Conservation (phyloP, 176 grass and related monocot genomes). For the Eragrostis nindensis region DNA sequence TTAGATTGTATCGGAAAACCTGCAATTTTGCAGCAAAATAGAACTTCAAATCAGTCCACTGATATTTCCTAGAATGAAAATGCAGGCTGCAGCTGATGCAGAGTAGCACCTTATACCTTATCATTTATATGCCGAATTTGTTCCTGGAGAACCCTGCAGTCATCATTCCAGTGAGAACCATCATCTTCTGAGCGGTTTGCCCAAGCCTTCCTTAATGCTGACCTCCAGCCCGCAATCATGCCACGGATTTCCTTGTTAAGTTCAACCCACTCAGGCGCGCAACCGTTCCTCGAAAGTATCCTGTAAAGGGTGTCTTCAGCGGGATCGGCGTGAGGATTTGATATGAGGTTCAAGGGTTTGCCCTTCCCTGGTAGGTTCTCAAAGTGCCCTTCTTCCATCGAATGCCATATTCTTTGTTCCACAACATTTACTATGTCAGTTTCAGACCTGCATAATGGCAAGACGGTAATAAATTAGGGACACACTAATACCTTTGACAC, state of each 20-base stretch:
- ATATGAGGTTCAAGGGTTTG: slow-evolving; percentile 67
- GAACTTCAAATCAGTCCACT: slow-evolving; percentile 4
- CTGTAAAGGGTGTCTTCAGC: slow-evolving; percentile 88
- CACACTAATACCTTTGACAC: neutral
- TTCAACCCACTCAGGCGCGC: slow-evolving; percentile 81
- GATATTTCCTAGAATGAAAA: too few relatives aligned
- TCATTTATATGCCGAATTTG: slow-evolving; percentile 75
- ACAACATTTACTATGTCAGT: slow-evolving; percentile 88
- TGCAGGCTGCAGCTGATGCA: neutral
- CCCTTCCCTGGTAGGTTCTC: slow-evolving; percentile 93
- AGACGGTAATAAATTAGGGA: neutral
- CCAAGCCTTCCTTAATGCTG: slow-evolving; percentile 61
- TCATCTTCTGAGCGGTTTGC: slow-evolving; percentile 36
- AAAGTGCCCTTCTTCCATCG: slow-evolving; percentile 95
- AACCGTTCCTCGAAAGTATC: slow-evolving; percentile 78
- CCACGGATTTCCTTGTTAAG: slow-evolving; percentile 86
- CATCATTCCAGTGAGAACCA: slow-evolving; percentile 46
- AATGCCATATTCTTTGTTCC: slow-evolving; percentile 94
- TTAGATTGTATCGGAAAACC: slow-evolving; percentile 91
- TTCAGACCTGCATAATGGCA: slow-evolving; percentile 62
- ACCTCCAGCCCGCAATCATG: slow-evolving; percentile 60
- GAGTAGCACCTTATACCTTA: slow-evolving; percentile 52
- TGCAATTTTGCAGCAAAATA: slow-evolving; percentile 40
- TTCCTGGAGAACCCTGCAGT: slow-evolving; percentile 52
- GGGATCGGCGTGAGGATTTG: slow-evolving; percentile 80